Conservation (phyloP, 306 rosid genomes). For the Chamaecrista fasciculata region DNA sequence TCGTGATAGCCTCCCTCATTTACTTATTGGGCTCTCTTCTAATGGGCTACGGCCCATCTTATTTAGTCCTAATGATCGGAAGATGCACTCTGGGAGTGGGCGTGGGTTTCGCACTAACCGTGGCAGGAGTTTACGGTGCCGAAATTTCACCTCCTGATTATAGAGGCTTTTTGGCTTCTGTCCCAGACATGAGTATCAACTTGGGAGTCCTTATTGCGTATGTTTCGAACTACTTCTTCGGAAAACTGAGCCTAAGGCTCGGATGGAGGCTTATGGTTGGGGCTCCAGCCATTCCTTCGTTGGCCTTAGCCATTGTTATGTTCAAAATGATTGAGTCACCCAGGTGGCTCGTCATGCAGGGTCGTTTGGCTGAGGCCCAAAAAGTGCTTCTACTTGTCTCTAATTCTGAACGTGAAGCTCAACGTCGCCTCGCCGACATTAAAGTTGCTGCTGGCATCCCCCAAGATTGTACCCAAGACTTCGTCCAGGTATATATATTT, state of each 20-base stretch:
- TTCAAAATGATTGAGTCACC: conserved; percentile 70
- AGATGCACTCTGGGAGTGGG: conserved; percentile 63
- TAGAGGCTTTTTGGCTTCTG: conserved; percentile 59
- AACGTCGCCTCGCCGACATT: conserved; percentile 48
- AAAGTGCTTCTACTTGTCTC: conserved; percentile 39
- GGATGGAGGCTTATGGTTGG: conserved; percentile 83
- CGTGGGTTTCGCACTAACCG: conserved; percentile 66
- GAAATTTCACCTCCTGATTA: conserved; percentile 60
- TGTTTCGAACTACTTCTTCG: conserved; percentile 53
- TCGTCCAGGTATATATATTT: too few relatives aligned
- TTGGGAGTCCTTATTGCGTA: conserved; percentile 63
- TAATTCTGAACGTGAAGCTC: conserved; percentile 58
- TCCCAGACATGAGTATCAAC: conserved; percentile 59
- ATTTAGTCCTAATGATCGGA: conserved; percentile 48
- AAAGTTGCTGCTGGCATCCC: conserved; percentile 61
- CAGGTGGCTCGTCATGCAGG: conserved; percentile 79
- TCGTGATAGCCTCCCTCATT: conserved; percentile 37
- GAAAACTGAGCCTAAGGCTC: conserved; percentile 37
- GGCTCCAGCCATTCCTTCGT: conserved; percentile 62
- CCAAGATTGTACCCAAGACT: conserved; percentile 35
- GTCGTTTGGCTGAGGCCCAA: conserved; percentile 59
- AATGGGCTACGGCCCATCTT: conserved; percentile 69
- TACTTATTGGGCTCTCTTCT: conserved; percentile 62
- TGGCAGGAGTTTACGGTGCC: conserved; percentile 67
- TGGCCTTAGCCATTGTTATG: conserved; percentile 43